Conservation (phyloP, 192 early-diverging fungal species). For the Coemansia sp. region DNA sequence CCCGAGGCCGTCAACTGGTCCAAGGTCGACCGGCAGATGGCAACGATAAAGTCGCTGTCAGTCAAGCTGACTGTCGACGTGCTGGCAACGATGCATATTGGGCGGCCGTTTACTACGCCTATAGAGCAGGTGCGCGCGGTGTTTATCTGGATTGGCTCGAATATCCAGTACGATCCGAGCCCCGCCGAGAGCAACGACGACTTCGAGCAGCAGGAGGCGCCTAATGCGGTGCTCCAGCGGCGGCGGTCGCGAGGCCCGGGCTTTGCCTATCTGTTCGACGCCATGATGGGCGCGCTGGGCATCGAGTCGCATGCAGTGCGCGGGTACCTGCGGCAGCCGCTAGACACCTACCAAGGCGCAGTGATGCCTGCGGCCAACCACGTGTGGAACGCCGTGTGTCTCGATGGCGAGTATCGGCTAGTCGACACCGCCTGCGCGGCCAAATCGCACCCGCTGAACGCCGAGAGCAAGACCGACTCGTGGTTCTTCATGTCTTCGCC, state of each 20-base stretch:
- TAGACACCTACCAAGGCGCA: slow-evolving; percentile 47
- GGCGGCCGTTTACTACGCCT: slow-evolving; percentile 64
- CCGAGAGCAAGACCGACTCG: slow-evolving; percentile 38
- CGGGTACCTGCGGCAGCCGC: slow-evolving; percentile 57
- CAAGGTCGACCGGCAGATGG: slow-evolving; percentile 68
- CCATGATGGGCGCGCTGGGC: slow-evolving; percentile 52
- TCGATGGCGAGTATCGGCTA: slow-evolving; percentile 57
- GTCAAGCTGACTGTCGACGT: slow-evolving; percentile 62
- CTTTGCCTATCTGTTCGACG: slow-evolving; percentile 55
- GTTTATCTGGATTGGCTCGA: slow-evolving; percentile 71
- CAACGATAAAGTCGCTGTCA: slow-evolving; percentile 64
- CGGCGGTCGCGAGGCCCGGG: slow-evolving; percentile 52
- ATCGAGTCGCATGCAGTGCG: slow-evolving; percentile 50
- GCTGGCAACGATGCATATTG: slow-evolving; percentile 65
- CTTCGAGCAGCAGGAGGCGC: slow-evolving; percentile 49
- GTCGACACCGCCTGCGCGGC: slow-evolving; percentile 54
- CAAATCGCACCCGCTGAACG: slow-evolving; percentile 48
- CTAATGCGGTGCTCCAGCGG: slow-evolving; percentile 48
- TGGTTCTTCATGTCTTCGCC: slow-evolving; percentile 57
- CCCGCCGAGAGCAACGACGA: slow-evolving; percentile 42
- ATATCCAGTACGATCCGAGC: slow-evolving; percentile 59
- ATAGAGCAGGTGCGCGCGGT: slow-evolving; percentile 63
- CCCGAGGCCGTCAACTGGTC: slow-evolving; percentile 53
- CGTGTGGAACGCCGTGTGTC: slow-evolving; percentile 56
- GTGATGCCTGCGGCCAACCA: slow-evolving; percentile 56